A percentile compares a stretch with the other conserved stretches of the same genome.
These are phyloP conservation scores for Lepraria neglecta DNA, from an alignment of 495 filamentous ascomycete genomes.

Conservation along the genomic window DNA sequence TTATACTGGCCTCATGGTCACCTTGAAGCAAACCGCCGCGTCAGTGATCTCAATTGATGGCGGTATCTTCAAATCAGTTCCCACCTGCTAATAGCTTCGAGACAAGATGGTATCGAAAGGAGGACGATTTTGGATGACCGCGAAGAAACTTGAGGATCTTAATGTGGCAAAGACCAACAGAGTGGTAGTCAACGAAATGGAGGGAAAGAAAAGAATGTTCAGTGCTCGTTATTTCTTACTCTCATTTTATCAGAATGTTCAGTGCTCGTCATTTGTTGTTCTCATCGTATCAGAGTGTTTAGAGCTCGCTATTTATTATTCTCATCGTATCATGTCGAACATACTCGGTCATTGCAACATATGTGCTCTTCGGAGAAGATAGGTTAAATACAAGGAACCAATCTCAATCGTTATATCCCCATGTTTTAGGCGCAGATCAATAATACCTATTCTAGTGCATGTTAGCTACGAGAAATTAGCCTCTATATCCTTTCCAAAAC, in stretches of 20 bases:
- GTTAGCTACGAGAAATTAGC: constrained; percentile 4
- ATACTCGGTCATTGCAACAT: constrained; percentile 6
- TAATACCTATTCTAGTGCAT: constrained; percentile 1
- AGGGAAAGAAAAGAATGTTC: constrained; percentile 4
- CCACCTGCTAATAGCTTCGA: constrained; percentile 6
- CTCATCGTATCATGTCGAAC: constrained; percentile 4
- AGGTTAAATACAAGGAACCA: constrained; percentile 7
- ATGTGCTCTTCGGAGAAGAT: constrained; percentile 7
- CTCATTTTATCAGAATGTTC: constrained; percentile 6
- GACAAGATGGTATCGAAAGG: constrained; percentile 5
- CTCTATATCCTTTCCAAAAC: constrained; percentile 4
- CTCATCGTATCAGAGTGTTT: neutral
- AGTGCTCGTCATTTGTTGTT: neutral
- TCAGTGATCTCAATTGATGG: constrained; percentile 1
- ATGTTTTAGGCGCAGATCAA: constrained; percentile 4
- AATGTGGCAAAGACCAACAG: constrained; percentile 3
- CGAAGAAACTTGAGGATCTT: constrained; percentile 5
- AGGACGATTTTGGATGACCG: constrained; percentile 5
- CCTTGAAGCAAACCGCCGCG: neutral
- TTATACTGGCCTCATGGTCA: constrained; percentile 5
- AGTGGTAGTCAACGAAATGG: constrained; percentile 8
- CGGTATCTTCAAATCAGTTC: neutral
- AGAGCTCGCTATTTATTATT: too few species aligned
- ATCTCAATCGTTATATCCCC: constrained; percentile 5
- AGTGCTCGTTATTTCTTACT: constrained; percentile 8